Base-by-base conservation (phyloP, 176 grass and related monocot species). In the Secale cereale region DNA sequence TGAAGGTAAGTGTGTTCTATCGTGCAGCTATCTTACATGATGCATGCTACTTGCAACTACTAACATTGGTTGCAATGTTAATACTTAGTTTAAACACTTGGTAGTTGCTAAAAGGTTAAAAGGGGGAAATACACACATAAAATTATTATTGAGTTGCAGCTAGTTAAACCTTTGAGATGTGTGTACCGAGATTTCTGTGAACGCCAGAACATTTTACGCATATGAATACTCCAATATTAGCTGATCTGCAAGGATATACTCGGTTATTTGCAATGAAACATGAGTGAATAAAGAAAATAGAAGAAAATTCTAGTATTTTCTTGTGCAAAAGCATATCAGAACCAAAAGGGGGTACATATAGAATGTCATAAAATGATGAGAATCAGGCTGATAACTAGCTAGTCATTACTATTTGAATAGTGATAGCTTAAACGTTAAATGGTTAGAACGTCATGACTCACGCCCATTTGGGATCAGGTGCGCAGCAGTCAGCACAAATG, bases 401-500 rank as follows among this genome's bases (percentile, higher is more conserved):
- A 56, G 10, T 31, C 22, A 33, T 52, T 76, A 31, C 17, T 6
- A 46, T 22, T 71, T 33, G 28, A 56, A 59, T 36, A 36, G 52
- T 36, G 54, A 37, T 59, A 57, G 22, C 20, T 59, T 59, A 35
- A 15, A 61, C 54, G 6, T 31, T 46, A 33, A 13, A 5, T 32
- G 8, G 52, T 77, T 36, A 77, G 30, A 23, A 25, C 3, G 50
- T 39, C n/a, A 6, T 12, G 8, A 94, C 94, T 91, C 86, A 97
- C 94, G 86, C 94, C 92, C 92, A 97, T 87, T 97, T 97, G 56
- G 92, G 92, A 91, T 97, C 94, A 74, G 90, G 84, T 31, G 83
- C 83, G 4, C 86, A 43, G 46, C 88, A 97, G 82, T 97, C 94
- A 7, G 92, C 94, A 80, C 94, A 97, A 46, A 94, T 78, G 56